Evolutionary conservation across 306 rosid genomes (phyloP).

Genomic region (Casuarina cunninghamiana): DNA sequence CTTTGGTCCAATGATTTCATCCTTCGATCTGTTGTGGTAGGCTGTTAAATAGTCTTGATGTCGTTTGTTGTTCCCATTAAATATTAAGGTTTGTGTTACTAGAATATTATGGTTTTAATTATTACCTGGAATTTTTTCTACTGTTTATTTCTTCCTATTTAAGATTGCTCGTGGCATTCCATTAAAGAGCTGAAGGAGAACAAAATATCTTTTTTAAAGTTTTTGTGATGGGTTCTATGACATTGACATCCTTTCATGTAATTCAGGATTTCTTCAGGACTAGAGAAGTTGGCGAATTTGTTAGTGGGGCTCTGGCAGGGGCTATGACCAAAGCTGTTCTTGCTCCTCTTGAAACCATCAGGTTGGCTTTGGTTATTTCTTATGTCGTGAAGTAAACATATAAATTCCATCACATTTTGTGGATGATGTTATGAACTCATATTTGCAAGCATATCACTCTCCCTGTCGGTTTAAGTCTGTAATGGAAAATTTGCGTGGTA

Average conservation of each 20-base stretch:
- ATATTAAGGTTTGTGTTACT: neutral
- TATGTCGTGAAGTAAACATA: neutral
- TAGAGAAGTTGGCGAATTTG: constrained; percentile 84
- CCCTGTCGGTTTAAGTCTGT: neutral
- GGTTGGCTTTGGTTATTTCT: constrained; percentile 43
- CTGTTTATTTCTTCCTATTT: neutral
- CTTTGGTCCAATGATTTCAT: neutral
- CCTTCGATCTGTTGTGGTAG: neutral
- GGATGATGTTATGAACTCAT: neutral
- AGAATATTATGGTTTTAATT: neutral
- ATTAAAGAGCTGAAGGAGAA: neutral
- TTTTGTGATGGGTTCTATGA: neutral
- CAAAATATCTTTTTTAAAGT: neutral
- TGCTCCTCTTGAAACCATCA: constrained; percentile 97
- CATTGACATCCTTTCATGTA: constrained; percentile 17
- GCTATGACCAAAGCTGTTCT: constrained; percentile 97
- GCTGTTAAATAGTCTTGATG: neutral
- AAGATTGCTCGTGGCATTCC: neutral
- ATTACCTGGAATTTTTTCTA: neutral
- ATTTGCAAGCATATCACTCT: neutral
- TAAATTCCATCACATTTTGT: neutral
- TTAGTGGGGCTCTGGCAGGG: constrained; percentile 91
- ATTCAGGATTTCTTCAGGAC: constrained; percentile 61
- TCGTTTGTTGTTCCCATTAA: neutral
- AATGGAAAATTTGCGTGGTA: neutral